Percentiles rank a stretch among this genome's conserved stretches.
Conservation (phyloP, 2,329 filamentous ascomycete genomes). For the Orbilia ellipsospora region DNA sequence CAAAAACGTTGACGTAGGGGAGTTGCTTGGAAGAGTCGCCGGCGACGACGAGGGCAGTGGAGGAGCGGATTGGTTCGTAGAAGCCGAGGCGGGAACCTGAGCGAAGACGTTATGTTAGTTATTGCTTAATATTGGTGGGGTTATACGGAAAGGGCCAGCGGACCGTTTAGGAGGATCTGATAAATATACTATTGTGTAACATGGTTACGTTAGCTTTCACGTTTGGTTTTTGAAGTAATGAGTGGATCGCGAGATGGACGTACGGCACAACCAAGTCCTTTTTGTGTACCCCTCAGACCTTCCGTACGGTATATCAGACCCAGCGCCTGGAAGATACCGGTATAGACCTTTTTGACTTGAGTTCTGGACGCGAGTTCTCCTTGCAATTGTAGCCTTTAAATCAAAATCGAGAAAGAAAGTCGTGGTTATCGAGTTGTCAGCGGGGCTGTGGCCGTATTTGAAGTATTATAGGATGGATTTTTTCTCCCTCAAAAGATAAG, state of each 20-base stretch:
- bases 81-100: constrained; percentile 87
- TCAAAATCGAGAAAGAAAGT: too few species aligned
- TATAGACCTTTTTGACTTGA: constrained; percentile 87
- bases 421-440: constrained; percentile 24
- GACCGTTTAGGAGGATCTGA: constrained; percentile 88
- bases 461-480: background rate
- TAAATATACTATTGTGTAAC: constrained; percentile 77
- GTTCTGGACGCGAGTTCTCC: constrained; percentile 91
- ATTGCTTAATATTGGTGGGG: too few species aligned
- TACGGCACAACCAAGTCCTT: constrained; percentile 86
- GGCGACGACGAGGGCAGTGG: constrained; percentile 76
- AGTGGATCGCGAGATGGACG: constrained; percentile 47
- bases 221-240: constrained; percentile 22
- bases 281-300: constrained; percentile 83
- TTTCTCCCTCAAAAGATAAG: constrained; percentile 3
- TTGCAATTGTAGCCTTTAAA: constrained; percentile 85
- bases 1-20: constrained; percentile 90
- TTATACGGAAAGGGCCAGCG: background rate
- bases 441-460: constrained; percentile 17
- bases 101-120: background rate
- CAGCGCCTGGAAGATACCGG: constrained; percentile 89
- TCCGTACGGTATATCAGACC: constrained; percentile 91
- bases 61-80: constrained; percentile 90
- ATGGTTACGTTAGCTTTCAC: constrained; percentile 11
- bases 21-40: constrained; percentile 80